A percentile compares a stretch with the other conserved stretches of the same genome.
phyloP scores from a whole-genome alignment of 2,329 filamentous ascomycete genomes.

The Monosporascus sp. region DNA sequence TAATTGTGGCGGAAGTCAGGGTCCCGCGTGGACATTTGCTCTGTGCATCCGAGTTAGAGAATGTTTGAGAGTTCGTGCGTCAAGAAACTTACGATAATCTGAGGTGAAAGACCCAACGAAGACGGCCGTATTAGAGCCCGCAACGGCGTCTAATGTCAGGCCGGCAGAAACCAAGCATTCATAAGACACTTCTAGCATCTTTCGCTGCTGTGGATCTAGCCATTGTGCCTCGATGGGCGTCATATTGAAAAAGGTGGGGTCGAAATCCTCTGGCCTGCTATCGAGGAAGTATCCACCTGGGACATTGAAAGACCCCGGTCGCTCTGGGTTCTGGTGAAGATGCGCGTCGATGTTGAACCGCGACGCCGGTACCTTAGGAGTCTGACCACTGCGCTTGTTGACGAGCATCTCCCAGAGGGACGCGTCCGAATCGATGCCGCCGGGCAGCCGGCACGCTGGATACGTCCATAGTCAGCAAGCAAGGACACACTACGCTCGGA shows the following conservation, averaged over 20 bases:
- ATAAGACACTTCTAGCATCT: slow-evolving; percentile 34
- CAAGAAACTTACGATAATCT: slow-evolving; percentile 17
- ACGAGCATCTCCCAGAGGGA: slow-evolving; percentile 17
- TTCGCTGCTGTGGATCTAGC: slow-evolving; percentile 38
- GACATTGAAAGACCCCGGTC: slow-evolving; percentile 17
- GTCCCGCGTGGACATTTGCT: slow-evolving; percentile 22
- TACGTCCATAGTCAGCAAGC: not conserved
- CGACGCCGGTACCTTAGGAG: slow-evolving; percentile 15
- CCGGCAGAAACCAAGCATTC: slow-evolving; percentile 36
- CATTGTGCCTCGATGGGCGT: slow-evolving; percentile 31
- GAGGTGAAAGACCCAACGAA: slow-evolving; percentile 18
- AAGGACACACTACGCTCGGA: not conserved
- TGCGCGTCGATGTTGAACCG: slow-evolving; percentile 21
- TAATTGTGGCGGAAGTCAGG: slow-evolving; percentile 19
- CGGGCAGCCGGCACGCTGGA: slow-evolving; percentile 14
- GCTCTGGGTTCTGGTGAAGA: slow-evolving; percentile 16
- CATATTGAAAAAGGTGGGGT: slow-evolving; percentile 35
- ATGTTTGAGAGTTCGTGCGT: not conserved
- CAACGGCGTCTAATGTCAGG: slow-evolving; percentile 21
- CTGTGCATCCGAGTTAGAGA: slow-evolving; percentile 6
- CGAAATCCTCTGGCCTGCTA: slow-evolving; percentile 16
- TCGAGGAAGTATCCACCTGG: slow-evolving; percentile 21
- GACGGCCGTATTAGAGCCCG: slow-evolving; percentile 24
- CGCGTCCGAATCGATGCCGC: slow-evolving; percentile 13
- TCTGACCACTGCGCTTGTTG: slow-evolving; percentile 15